Conservation (phyloP, 2,329 filamentous ascomycete genomes). For the Sarocladiaceae sp. region DNA sequence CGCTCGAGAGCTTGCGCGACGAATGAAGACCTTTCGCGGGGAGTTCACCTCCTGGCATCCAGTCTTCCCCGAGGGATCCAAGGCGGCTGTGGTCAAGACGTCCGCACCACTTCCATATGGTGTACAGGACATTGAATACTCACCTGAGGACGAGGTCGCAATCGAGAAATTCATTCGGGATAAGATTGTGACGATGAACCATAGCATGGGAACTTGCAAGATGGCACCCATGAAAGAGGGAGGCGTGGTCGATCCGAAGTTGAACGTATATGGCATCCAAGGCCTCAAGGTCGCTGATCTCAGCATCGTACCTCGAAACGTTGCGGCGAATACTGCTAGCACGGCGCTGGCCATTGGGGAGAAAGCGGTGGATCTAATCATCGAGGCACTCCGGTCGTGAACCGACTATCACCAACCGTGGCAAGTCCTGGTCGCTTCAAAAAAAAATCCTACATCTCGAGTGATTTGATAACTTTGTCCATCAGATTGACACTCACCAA, state of each 20-base stretch:
- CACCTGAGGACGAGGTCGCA: constrained; percentile 40
- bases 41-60: constrained; percentile 38
- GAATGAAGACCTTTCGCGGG: constrained; percentile 47
- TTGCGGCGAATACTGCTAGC: constrained; percentile 40
- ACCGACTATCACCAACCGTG: not conserved
- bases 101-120: constrained; percentile 19
- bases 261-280: constrained; percentile 35
- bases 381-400: constrained; percentile 18
- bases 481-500: no score
- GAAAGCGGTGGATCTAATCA: constrained; percentile 30
- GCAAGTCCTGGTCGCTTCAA: no score
- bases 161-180: constrained; percentile 39
- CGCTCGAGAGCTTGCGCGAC: constrained; percentile 54
- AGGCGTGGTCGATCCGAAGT: constrained; percentile 34
- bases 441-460: no score
- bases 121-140: constrained; percentile 39
- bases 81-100: constrained; percentile 27
- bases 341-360: constrained; percentile 42
- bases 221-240: constrained; percentile 31
- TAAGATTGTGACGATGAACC: constrained; percentile 36
- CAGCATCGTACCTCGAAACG: constrained; percentile 32
- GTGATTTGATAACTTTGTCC: no score
- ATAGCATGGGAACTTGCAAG: constrained; percentile 36
- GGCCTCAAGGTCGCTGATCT: constrained; percentile 32
- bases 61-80: constrained; percentile 34